These are phyloP conservation scores for Rhodotorula toruloides DNA, from an alignment of 768 basidiomycete species.

Conservation along the genomic window DNA sequence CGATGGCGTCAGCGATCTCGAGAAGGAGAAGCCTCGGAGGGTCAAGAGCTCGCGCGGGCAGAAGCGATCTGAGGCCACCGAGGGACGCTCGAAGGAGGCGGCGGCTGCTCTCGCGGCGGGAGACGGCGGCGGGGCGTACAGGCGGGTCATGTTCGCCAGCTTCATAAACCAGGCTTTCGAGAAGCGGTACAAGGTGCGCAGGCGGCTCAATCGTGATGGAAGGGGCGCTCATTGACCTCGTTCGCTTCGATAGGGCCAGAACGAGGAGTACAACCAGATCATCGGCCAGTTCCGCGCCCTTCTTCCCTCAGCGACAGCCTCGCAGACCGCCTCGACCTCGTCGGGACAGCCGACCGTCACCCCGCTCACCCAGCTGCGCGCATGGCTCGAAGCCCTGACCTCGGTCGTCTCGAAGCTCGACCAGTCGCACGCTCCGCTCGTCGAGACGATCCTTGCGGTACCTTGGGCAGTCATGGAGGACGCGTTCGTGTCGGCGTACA, in stretches of 20 bases:
- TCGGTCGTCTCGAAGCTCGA: slow-evolving; percentile 89
- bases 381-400: slow-evolving; percentile 79
- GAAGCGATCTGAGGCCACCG: background rate
- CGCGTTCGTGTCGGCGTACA: slow-evolving; percentile 78
- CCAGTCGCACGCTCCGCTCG: slow-evolving; percentile 67
- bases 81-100: background rate
- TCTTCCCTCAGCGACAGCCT: slow-evolving; percentile 13
- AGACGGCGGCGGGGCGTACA: background rate
- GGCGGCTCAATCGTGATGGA: slow-evolving; percentile 17
- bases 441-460: slow-evolving; percentile 77
- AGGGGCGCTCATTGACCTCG: background rate
- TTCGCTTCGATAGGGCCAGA: slow-evolving; percentile 55
- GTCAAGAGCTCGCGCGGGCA: slow-evolving; percentile 15
- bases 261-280: slow-evolving; percentile 77
- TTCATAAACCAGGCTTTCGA: slow-evolving; percentile 76
- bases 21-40: slow-evolving; percentile 5
- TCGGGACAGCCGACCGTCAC: slow-evolving; percentile 47
- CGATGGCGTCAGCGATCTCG: background rate
- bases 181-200: slow-evolving; percentile 62
- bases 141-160: slow-evolving; percentile 68
- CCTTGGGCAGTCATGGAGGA: slow-evolving; percentile 89
- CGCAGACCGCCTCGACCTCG: slow-evolving; percentile 35
- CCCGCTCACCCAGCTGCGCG: slow-evolving; percentile 52
- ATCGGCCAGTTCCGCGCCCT: slow-evolving; percentile 66
- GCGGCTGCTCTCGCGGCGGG: background rate